Base-by-base conservation (phyloP, 768 basidiomycete genomes). In the Amanita muscaria region DNA sequence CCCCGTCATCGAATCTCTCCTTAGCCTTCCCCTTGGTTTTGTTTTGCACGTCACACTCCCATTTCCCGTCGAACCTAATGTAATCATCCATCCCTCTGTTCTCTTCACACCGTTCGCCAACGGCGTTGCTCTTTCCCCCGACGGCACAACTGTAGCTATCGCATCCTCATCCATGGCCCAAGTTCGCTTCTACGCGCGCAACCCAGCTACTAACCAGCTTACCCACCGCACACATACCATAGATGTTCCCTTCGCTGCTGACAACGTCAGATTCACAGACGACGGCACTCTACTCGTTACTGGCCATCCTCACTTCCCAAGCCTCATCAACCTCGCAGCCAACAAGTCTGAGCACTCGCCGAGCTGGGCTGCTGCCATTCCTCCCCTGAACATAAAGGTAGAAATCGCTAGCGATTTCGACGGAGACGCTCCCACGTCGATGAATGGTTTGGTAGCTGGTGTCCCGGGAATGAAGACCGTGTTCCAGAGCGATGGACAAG, bases 401-500 rank as follows among this genome's bases (percentile, higher is more conserved):
- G 44, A 47, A 38, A 42, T 14, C 46, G 45, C 18, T 45, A 49
- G 11, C 4, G 29, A 36, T 18, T 74, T 66, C 40, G 76, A 79
- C 44, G 24, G 39, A 3, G 58, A 63, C 6, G 76, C 76, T 3
- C 77, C 79, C 0, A 55, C 74, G 30, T 68, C 80, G 0, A 69
- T 67, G 27, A 66, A 57, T 44, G 56, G 55, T 35, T 68, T 72
- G 36, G 67, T 72, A 1, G 56, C 67, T 1, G 52, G 56, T 12
- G 56, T 63, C 21, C 50, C 49, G 8, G 63, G 62, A 2, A 22
- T 84, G 23, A 66, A 71, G 53, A 83, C 84, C 0, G 50, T 87
- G n/a, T 86, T 83, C 63, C 83, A 83, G 62, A 86, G 84, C 52
- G 67, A 79, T 49, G 83, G 84, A n/a, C 64, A 68, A 3, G 70